Evolutionary conservation across 257 asterid species (phyloP).

Genomic region (Ballota nigra): DNA sequence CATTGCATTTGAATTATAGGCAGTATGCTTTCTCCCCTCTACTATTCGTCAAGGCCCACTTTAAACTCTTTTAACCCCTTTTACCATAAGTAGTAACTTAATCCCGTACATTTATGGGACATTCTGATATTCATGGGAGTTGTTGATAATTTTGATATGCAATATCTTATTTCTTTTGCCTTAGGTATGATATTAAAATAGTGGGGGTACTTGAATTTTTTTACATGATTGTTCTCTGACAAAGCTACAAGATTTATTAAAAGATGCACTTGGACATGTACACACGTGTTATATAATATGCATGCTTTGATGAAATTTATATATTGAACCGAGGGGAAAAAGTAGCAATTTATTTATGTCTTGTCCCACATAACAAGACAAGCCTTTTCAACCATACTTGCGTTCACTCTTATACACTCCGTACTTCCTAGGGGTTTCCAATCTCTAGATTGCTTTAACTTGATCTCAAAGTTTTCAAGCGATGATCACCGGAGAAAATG

Average conservation of each 20-base stretch:
- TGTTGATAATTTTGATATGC: neutral
- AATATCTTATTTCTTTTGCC: neutral
- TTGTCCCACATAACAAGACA: neutral
- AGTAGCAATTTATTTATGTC: too few species aligned
- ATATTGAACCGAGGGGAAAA: too few species aligned
- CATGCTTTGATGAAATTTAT: too few species aligned
- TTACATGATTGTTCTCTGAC: too few species aligned
- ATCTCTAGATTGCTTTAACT: too few species aligned
- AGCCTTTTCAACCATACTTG: neutral
- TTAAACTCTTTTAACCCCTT: neutral
- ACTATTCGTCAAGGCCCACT: neutral
- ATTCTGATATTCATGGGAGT: neutral
- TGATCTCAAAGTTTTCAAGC: neutral
- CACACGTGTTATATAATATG: neutral
- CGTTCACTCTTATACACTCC: neutral
- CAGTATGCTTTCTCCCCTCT: too few species aligned
- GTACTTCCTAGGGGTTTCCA: neutral
- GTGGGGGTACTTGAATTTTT: neutral
- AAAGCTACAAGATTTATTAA: too few species aligned
- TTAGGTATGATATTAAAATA: neutral
- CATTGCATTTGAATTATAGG: constrained; percentile 6
- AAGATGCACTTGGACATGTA: too few species aligned
- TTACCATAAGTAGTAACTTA: too few species aligned
- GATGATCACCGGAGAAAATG: neutral
- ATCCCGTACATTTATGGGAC: too few species aligned